These are phyloP conservation scores for Picea engelmannii DNA, from an alignment of 83 land plant species.

Conservation along the genomic window DNA sequence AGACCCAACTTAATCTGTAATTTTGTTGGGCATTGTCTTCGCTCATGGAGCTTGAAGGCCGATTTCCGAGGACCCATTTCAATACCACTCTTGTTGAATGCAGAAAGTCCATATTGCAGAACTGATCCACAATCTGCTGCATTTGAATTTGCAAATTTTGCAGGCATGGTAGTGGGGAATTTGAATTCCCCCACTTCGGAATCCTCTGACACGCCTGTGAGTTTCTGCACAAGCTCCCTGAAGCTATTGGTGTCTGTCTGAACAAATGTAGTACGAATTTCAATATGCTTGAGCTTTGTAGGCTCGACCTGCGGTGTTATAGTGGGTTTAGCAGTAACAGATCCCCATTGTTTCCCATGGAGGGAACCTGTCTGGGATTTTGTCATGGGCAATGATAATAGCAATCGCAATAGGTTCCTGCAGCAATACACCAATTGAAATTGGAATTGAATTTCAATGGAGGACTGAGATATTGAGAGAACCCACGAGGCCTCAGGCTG, in stretches of 20 bases:
- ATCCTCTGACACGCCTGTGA: conserved; percentile 40
- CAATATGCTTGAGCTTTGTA: neutral
- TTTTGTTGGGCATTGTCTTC: conserved; percentile 31
- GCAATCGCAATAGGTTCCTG: too few species aligned
- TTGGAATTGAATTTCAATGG: too few species aligned
- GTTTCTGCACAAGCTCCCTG: conserved; percentile 41
- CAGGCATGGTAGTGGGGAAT: conserved; percentile 6
- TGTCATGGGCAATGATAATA: neutral
- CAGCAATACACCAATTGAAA: too few species aligned
- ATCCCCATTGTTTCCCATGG: neutral
- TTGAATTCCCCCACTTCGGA: neutral
- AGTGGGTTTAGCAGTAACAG: neutral
- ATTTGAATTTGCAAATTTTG: neutral
- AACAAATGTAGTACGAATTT: conserved; percentile 22
- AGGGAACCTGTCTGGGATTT: neutral
- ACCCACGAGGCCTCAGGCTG: too few species aligned
- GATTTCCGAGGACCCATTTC: conserved; percentile 18
- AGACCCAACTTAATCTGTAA: conserved; percentile 23
- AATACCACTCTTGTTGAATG: neutral
- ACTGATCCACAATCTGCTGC: neutral
- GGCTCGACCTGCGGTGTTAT: neutral
- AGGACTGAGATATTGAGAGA: too few species aligned
- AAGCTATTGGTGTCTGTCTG: conserved; percentile 21
- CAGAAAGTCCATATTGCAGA: neutral
- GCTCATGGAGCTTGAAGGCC: conserved; percentile 41